Base-by-base conservation (phyloP, 1,139 yeast genomes). In the Geotrichum macrosporum region DNA sequence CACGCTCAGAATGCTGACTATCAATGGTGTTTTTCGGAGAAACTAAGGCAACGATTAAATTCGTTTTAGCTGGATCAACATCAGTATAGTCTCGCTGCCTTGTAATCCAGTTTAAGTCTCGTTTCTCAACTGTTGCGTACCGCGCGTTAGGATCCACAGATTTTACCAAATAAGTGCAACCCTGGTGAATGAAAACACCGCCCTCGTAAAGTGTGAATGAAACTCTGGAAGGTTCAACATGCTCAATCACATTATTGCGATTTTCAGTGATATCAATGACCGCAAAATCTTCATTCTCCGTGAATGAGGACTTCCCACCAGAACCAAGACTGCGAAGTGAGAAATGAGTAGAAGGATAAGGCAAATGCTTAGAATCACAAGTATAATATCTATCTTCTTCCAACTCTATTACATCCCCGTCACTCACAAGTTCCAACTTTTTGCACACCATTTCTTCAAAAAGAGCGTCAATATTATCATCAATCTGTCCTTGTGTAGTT, bases 161-260 rank as follows among this genome's bases (percentile, higher is more conserved):
- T 48, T 83, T 77, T 0, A 94, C 89, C 31, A 94, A 63, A 60
- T 88, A 89, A 0, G 96, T 87, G 51, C 78, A 74, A 2, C 99
- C 99, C 64, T 92, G 97, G 60, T 92, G 97, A 41, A 92, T 75
- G 56, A 85, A 88, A 1, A 92, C 88, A 0, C 94, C 98, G 0
- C 98, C 99, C 63, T 92, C 97, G 62, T 94, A 94, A 1, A 92
- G 63, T 0, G 97, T 87, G 62, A 92, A 92, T 44, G 89, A 81
- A 0, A 94, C 86, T 56, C 98, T 74, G 41, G 86, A 81, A 2
- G 84, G 84, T 61, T 92, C 98, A n/a, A 92, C 77, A 57, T 84
- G 92, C 65, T 92, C 99, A 40, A 92, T 81, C 1, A 92, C 81
- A 4, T 75, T 68, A 60, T 85, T 84, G 48, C 88, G 68, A 27